phyloP scores from a whole-genome alignment of 495 filamentous ascomycete species.

The Penicillium longicatenatum region DNA sequence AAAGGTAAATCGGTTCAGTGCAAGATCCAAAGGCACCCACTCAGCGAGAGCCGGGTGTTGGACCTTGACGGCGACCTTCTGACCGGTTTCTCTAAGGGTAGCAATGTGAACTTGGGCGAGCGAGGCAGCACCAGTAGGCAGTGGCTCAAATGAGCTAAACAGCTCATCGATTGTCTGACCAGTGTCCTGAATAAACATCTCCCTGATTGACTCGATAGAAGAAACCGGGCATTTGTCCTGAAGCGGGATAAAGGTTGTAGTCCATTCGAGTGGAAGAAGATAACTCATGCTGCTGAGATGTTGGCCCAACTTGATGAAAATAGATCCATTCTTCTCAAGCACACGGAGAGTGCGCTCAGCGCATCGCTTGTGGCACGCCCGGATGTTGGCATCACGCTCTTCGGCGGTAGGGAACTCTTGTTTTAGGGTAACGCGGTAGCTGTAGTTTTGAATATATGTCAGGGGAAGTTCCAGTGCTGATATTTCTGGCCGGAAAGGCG shows the following conservation, averaged over 20 bases:
- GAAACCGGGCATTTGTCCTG: conserved; percentile 96
- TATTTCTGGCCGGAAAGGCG: conserved; percentile 1
- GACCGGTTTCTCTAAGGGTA: conserved; percentile 78
- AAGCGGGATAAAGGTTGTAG: conserved; percentile 90
- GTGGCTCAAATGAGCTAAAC: conserved; percentile 78
- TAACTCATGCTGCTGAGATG: conserved; percentile 98
- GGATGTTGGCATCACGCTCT: conserved; percentile 66
- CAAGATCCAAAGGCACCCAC: conserved; percentile 89
- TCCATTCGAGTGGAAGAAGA: conserved; percentile 92
- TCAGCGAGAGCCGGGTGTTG: conserved; percentile 90
- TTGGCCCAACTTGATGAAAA: conserved; percentile 98
- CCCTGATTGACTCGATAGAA: conserved; percentile 81
- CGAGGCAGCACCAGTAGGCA: conserved; percentile 88
- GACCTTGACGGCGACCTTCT: conserved; percentile 96
- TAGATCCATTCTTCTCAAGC: conserved; percentile 91
- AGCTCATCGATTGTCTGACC: conserved; percentile 75
- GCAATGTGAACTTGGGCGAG: conserved; percentile 94
- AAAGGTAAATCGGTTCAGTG: conserved; percentile 86
- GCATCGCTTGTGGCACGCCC: conserved; percentile 89
- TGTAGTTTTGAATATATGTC: conserved; percentile 31
- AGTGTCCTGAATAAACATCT: conserved; percentile 84
- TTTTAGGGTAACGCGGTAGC: conserved; percentile 82
- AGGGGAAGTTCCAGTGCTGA: background rate
- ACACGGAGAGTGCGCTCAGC: conserved; percentile 83
- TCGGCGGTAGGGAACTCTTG: conserved; percentile 57